phyloP scores from a whole-genome alignment of 2,329 filamentous ascomycete genomes.

The Colletotrichum spaethianum region DNA sequence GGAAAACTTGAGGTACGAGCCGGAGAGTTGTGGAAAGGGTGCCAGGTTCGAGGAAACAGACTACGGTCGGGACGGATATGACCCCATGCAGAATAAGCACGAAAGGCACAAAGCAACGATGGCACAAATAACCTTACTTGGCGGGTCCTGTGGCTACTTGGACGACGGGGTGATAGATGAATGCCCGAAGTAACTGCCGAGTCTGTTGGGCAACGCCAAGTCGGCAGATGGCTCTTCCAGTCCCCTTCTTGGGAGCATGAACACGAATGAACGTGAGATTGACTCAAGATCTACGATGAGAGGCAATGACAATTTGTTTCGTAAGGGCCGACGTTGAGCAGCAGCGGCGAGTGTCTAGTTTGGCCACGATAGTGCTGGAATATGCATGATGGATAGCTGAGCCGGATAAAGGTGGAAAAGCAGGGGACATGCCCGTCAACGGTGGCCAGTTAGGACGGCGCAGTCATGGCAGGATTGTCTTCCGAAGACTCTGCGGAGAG shows the following conservation, averaged over 20 bases:
- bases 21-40: background rate
- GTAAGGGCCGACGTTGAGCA: background rate
- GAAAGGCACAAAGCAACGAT: background rate
- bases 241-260: no score
- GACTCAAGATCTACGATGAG: slow-evolving; percentile 16
- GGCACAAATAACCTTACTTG: slow-evolving; percentile 37
- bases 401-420: background rate
- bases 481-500: slow-evolving; percentile 7
- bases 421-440: background rate
- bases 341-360: background rate
- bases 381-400: background rate
- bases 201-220: slow-evolving; percentile 8
- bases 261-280: background rate
- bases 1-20: background rate
- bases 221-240: slow-evolving; percentile 15
- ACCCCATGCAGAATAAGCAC: background rate
- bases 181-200: background rate
- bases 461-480: slow-evolving; percentile 16
- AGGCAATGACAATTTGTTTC: slow-evolving; percentile 10
- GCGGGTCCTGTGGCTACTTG: slow-evolving; percentile 12
- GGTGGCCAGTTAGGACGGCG: background rate
- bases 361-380: background rate
- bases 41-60: slow-evolving; percentile 1
- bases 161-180: background rate
- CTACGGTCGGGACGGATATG: background rate